These are phyloP conservation scores for Elsinoe australis DNA, from an alignment of 2,329 filamentous ascomycete species.

Conservation along the genomic window DNA sequence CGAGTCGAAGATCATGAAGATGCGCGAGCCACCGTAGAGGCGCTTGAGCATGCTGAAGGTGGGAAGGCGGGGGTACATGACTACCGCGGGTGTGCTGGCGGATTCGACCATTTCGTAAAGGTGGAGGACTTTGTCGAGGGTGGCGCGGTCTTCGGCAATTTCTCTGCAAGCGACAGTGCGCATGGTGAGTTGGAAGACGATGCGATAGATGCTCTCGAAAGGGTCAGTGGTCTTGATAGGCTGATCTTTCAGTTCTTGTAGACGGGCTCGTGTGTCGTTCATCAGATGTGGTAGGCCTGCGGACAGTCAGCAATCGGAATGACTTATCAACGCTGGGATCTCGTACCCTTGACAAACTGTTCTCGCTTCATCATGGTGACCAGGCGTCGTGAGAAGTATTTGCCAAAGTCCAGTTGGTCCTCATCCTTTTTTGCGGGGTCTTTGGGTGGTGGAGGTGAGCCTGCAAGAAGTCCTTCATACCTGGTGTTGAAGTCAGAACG, in stretches of 20 bases:
- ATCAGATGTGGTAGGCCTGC: constrained; percentile 37
- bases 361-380: constrained; percentile 35
- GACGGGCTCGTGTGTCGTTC: constrained; percentile 34
- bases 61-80: constrained; percentile 50
- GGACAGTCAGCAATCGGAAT: not conserved
- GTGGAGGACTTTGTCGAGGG: constrained; percentile 38
- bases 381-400: constrained; percentile 30
- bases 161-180: constrained; percentile 48
- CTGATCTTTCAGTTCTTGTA: constrained; percentile 34
- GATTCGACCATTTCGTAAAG: constrained; percentile 44
- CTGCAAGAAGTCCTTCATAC: constrained; percentile 24
- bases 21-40: constrained; percentile 38
- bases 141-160: constrained; percentile 41
- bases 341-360: constrained; percentile 29
- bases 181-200: constrained; percentile 52
- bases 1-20: constrained; percentile 44
- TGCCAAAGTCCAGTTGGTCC: constrained; percentile 8
- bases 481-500: not conserved
- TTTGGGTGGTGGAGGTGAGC: constrained; percentile 19
- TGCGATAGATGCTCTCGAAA: constrained; percentile 46
- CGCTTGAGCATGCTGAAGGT: constrained; percentile 39
- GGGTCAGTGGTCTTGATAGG: constrained; percentile 41
- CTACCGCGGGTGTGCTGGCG: constrained; percentile 36
- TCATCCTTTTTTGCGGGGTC: constrained; percentile 16
- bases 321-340: constrained; percentile 4